Base-by-base conservation (phyloP, 768 basidiomycete species). In the Mycena kentingensis region DNA sequence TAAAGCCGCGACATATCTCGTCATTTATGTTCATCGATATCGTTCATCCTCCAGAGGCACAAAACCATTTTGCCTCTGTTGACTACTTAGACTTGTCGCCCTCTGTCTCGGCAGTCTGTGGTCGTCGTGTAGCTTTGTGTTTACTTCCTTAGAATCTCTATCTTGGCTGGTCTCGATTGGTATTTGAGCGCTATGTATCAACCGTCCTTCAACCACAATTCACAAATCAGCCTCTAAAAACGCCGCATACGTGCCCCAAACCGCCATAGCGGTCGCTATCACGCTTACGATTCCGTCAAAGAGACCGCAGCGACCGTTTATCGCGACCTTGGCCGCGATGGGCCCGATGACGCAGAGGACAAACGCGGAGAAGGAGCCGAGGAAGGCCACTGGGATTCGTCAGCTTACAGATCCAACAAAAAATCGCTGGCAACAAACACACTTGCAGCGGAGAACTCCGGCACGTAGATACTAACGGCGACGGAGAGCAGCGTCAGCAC, bases 361-460 rank as follows among this genome's bases (percentile, higher is more conserved):
- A 59, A 85, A 85, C 0, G 92, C 89, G 36, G 87, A 85, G 69
- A 94, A 93, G 16, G 91, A 87, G 5, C 95, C 95, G 43, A 98
- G 74, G 69, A 97, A 90, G 2, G 93, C 90, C 93, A 95, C 57
- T 59, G 26, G 12, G 19, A 28, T 28, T 5, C 3, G 29, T 18
- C 2, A 37, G 24, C 18, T 24, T 15, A 3, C 3, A 18, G 15
- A 10, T 25, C 22, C 15, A 27, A 22, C 16, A 22, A 35, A 27
- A n/a, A n/a, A n/a, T n/a, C n/a, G 26, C 24, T 6, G 5, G 35
- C 3, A 38, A 39, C 12, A 5, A 8, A 29, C 48, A 13, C 32
- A 59, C 57, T 94, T 67, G 87, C 74, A 4, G 85, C 78, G 57
- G 86, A 84, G 70, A 95, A 95, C 53, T 91, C 81, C 7, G 93